Evolutionary conservation across 352 stramenopile genomes (phyloP).

Genomic region (Blastocystis sp.): DNA sequence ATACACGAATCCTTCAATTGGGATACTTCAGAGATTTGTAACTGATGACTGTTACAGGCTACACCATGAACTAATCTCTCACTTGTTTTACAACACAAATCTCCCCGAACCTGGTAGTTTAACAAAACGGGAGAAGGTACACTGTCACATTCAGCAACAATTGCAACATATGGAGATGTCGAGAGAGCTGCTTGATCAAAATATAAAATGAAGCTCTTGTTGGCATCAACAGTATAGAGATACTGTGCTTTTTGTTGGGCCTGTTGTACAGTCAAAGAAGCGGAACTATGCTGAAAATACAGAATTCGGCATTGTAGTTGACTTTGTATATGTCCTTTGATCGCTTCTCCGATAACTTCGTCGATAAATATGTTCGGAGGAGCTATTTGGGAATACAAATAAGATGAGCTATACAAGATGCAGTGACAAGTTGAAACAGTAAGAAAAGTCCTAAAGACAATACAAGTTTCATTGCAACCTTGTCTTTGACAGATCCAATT

Average conservation of each 20-base stretch:
- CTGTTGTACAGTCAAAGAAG: not conserved
- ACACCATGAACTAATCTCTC: not conserved
- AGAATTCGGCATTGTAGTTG: not conserved
- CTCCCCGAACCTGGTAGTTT: not conserved
- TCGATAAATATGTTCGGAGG: not conserved
- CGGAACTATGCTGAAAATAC: not conserved
- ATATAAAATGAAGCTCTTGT: not conserved
- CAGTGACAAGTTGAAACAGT: not conserved
- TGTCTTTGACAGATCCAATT: too few species aligned
- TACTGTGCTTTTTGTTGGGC: not conserved
- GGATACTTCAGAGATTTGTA: not conserved
- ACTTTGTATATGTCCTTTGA: not conserved
- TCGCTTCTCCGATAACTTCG: not conserved
- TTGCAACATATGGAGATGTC: conserved; percentile 8
- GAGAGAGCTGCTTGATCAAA: not conserved
- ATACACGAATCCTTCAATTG: conserved; percentile 45
- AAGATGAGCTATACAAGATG: not conserved
- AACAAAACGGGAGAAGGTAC: not conserved
- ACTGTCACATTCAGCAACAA: not conserved
- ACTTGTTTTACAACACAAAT: not conserved
- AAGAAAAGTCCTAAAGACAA: conserved; percentile 25
- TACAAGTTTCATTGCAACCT: not conserved
- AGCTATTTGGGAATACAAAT: not conserved
- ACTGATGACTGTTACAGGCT: not conserved
- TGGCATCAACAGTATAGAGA: not conserved